A percentile compares a stretch with the other conserved stretches of the same genome.
These are phyloP conservation scores for Apiospora kogelbergensis DNA, from an alignment of 2,329 filamentous ascomycete genomes.

Conservation along the genomic window DNA sequence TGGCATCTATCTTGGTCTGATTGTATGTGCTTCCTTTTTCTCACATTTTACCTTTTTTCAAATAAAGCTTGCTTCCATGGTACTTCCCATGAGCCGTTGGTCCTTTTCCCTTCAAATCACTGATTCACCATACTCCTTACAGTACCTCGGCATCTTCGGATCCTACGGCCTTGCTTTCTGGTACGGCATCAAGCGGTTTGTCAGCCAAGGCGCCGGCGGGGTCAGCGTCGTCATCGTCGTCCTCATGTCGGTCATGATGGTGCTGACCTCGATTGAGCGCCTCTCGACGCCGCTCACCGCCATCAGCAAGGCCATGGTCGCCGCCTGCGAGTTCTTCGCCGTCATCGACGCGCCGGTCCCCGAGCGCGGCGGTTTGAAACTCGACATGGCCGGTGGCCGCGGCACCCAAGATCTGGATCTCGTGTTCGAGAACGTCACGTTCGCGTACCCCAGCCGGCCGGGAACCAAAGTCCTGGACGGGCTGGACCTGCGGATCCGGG, in stretches of 20 bases:
- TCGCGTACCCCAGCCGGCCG: constrained; percentile 58
- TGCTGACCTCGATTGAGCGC: constrained; percentile 52
- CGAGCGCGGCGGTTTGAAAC: constrained; percentile 36
- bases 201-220: constrained; percentile 42
- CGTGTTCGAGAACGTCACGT: constrained; percentile 54
- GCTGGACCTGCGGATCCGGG: constrained; percentile 42
- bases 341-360: constrained; percentile 46
- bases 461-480: constrained; percentile 41
- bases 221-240: constrained; percentile 54
- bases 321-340: constrained; percentile 53
- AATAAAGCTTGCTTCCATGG: not conserved
- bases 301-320: constrained; percentile 51
- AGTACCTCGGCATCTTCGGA: constrained; percentile 34
- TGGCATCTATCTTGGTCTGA: constrained; percentile 47
- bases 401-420: constrained; percentile 56
- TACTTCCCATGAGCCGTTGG: too few species aligned
- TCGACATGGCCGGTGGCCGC: constrained; percentile 49
- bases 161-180: constrained; percentile 59
- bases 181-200: constrained; percentile 53
- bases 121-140: not conserved
- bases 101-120: not conserved
- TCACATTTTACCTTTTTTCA: not conserved
- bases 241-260: constrained; percentile 54
- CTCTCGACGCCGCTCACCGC: constrained; percentile 56
- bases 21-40: constrained; percentile 24